Base-by-base conservation (phyloP, 1,284 basidiomycete genomes). In the Leccinum ponderosum region DNA sequence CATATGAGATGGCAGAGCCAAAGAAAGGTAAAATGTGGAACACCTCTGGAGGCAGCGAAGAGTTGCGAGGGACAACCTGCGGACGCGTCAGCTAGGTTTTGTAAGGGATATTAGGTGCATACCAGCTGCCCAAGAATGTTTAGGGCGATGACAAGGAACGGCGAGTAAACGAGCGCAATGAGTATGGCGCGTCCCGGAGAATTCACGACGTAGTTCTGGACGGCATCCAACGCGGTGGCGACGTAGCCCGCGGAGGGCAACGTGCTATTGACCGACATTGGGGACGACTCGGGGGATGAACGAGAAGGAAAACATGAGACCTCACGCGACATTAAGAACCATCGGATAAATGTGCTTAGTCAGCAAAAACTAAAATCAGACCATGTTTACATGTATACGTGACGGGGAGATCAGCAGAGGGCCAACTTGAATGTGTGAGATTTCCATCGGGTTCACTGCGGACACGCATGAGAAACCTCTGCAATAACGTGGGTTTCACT, bases 1-100 rank as follows among this genome's bases (percentile, higher is more conserved):
- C 92, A 66, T 94, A 94, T 52, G 78, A 70, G n/a, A 84, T 80
- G 1, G 92, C 89, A 29, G 88, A 91, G 11, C 92, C 92, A 64
- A 94, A 81, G 74, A 88, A 81, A 17, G 92, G 92, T 62, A 94
- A 78, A 69, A 83, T 83, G 74, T 93, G 89, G 78, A 93, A 94
- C 14, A 94, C 92, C 53, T 89, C 77, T 0, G 92, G 92, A 4
- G 92, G 92, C 29, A 82, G 66, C 15, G 81, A 82, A 55, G 81
- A 80, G 71, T 88, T 80, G 57, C 77, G 77, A 25, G 88, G 88
- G 22, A 82, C 64, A 59, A 81, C 53, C 86, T 88, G 14, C 4
- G 9, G n/a, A 42, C 29, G 6, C 25, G 42, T 67, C 17, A 66
- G 42, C 37, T n/a, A 42, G 44, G 27, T 48, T 67, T 35, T 53